Evolutionary conservation across 148 eudicot species (phyloP).

Genomic region (Suaeda aralocaspica): DNA sequence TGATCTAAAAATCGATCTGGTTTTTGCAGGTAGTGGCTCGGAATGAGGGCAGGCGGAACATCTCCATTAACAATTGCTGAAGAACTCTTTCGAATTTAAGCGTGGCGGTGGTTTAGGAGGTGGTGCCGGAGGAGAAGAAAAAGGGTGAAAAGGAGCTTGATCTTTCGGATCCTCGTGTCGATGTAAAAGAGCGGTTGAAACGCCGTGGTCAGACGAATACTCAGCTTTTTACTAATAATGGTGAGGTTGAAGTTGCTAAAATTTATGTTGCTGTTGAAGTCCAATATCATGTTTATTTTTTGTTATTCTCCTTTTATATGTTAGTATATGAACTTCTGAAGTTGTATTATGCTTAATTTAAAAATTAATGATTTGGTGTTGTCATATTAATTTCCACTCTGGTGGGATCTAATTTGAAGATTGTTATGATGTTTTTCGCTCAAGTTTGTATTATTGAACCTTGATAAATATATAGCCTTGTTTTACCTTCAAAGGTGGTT

Average conservation of each 20-base stretch:
- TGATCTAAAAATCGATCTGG: too few species aligned
- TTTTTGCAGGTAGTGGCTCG: too few species aligned
- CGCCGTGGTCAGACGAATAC: slow-evolving; percentile 45
- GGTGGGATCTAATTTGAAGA: too few species aligned
- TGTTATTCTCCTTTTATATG: neutral
- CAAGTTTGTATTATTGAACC: too few species aligned
- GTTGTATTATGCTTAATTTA: neutral
- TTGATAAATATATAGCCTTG: too few species aligned
- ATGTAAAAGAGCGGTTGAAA: slow-evolving; percentile 63
- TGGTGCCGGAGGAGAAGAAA: slow-evolving; percentile 19
- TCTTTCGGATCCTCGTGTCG: slow-evolving; percentile 41
- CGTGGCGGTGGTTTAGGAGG: slow-evolving; percentile 29
- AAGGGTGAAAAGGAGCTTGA: slow-evolving; percentile 31
- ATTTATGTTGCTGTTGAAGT: slow-evolving; percentile 67
- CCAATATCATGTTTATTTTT: slow-evolving; percentile 51
- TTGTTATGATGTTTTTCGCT: too few species aligned
- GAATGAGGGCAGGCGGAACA: too few species aligned
- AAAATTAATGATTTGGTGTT: neutral
- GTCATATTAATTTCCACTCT: too few species aligned
- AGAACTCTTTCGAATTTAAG: too few species aligned
- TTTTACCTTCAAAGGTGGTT: too few species aligned
- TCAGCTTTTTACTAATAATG: slow-evolving; percentile 48
- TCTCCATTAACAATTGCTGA: too few species aligned
- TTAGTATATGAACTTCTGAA: too few species aligned
- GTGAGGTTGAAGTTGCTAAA: slow-evolving; percentile 41